phyloP scores from a whole-genome alignment of 2,329 filamentous ascomycete genomes.

The Aphanocladium album region DNA sequence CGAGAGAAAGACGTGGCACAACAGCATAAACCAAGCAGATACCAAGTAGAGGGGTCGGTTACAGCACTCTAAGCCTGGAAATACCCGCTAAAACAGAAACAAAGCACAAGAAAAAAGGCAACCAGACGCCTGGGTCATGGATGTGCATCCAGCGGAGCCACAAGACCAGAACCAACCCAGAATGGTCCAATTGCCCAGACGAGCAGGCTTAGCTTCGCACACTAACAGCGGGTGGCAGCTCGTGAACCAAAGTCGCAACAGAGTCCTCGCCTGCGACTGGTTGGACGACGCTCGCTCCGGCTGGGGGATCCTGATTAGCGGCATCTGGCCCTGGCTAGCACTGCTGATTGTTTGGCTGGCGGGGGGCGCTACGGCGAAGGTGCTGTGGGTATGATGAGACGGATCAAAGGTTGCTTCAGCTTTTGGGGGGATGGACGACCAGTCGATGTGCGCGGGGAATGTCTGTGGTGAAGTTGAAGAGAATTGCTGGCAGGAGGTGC shows the following conservation, averaged over 20 bases:
- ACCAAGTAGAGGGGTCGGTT: no score
- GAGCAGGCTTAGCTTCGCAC: background rate
- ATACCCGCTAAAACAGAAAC: background rate
- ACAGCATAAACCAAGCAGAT: no score
- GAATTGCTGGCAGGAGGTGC: background rate
- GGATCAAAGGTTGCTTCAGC: background rate
- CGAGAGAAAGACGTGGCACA: no score
- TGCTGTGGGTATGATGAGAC: background rate
- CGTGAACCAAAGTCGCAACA: background rate
- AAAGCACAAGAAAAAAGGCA: background rate
- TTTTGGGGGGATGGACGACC: background rate
- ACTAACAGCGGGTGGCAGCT: slow-evolving; percentile 1
- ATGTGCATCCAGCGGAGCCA: background rate
- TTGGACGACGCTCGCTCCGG: slow-evolving; percentile 1
- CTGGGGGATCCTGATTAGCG: slow-evolving; percentile 9
- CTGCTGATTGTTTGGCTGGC: background rate
- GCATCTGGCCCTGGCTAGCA: slow-evolving; percentile 10
- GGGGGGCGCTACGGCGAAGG: background rate
- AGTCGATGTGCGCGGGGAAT: background rate
- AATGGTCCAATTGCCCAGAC: background rate
- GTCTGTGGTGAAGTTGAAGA: background rate
- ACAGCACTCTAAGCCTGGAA: no score
- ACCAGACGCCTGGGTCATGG: background rate
- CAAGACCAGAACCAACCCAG: background rate
- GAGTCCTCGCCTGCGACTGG: background rate